Evolutionary conservation across 495 filamentous ascomycete genomes (phyloP).

Genomic region (Penicillium lividum): DNA sequence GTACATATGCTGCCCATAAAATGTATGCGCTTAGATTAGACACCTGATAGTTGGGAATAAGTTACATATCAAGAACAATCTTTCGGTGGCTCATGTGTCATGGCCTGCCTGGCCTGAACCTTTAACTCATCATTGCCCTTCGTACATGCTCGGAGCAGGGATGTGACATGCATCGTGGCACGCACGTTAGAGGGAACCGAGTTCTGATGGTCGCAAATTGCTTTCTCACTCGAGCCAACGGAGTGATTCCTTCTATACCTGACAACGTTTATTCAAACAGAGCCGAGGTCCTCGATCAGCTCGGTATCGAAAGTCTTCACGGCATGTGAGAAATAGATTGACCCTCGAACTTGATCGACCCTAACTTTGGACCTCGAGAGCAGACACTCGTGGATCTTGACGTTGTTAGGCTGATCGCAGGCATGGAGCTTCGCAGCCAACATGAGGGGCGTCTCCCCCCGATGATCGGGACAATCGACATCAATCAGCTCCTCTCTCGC

Average conservation of each 20-base stretch:
- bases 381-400: not conserved
- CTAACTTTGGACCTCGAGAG: not conserved
- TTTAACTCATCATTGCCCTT: not conserved
- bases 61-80: not conserved
- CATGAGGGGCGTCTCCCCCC: not conserved
- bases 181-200: not conserved
- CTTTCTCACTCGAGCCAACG: too few relatives aligned
- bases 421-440: not conserved
- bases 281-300: not conserved
- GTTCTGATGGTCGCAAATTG: not conserved
- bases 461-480: slow-evolving; percentile 8
- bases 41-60: not conserved
- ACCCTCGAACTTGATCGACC: not conserved
- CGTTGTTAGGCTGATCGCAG: not conserved
- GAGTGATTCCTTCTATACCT: too few relatives aligned
- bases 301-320: not conserved
- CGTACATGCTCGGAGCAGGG: not conserved
- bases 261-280: not conserved
- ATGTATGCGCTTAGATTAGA: not conserved
- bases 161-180: not conserved
- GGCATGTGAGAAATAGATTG: not conserved
- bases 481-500: not conserved
- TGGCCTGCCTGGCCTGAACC: not conserved
- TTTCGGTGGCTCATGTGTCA: not conserved
- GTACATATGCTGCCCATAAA: not conserved